Base-by-base conservation (phyloP, 208 protist genomes). In the Acanthamoeba royreba region DNA sequence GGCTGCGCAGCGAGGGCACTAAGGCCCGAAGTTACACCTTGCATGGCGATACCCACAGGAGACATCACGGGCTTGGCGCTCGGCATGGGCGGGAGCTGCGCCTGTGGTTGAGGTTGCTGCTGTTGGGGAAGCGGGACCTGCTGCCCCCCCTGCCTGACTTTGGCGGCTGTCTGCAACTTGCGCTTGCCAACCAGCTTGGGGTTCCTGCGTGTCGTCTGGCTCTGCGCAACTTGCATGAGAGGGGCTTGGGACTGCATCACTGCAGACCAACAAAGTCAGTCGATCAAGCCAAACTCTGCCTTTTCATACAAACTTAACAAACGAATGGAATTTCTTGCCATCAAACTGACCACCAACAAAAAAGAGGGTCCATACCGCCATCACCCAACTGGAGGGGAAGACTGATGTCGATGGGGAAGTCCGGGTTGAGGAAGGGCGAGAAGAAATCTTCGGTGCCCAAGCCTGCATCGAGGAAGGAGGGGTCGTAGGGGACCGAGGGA, bases 371-470 rank as follows among this genome's bases (percentile, higher is more conserved):
- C 74, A 31, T n/a, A 55, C 46, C 74, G 17, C 33, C 49, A 31
- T 85, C 74, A 31, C 46, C 46, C 74, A 46, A 47, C 35, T 90
- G 83, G 17, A 90, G 28, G 83, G 83, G 83, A 7, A 90, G 47
- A 28, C 83, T 90, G 13, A 90, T 38, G 40, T 90, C 83, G 53
- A 90, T 55, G 83, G 83, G 83, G 52, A 90, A 90, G 52, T 90
- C 83, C 40, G 47, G 38, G 52, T 66, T 66, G 49, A 66, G 40
- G 52, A 90, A 90, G 46, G 83, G 83, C 38, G 83, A 42, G 52
- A 90, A 90, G 33, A 90, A 90, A 66, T 90, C 83, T 22, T 90
- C 74, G 31, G 58, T 69, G 58, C n/a, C 28, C n/a, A 69, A 13
- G 25, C 58, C 28, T 28, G 58, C 15, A 38, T 69, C 58, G 28